A percentile compares a stretch with the other conserved stretches of the same genome.
Evolutionary conservation across 192 early-diverging fungal genomes (phyloP).

Genomic region (Backusella circina): DNA sequence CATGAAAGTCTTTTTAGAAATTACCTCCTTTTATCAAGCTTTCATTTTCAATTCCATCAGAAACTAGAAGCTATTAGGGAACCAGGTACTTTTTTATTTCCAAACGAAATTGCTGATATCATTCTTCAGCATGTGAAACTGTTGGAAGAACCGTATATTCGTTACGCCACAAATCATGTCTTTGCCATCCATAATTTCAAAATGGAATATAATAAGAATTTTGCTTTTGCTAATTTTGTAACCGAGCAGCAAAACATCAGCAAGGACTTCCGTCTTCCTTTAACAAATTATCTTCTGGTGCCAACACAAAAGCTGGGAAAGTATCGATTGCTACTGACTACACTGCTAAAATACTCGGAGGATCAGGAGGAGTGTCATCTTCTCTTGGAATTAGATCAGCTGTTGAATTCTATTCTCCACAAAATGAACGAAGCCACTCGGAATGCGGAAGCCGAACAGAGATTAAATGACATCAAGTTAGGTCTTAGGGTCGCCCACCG

Average conservation of each 20-base stretch:
- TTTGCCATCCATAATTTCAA: not conserved
- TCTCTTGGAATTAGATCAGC: not conserved
- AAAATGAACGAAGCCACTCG: slow-evolving; percentile 16
- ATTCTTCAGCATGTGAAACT: not conserved
- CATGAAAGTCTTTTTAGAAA: slow-evolving; percentile 4
- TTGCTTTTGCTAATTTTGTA: not conserved
- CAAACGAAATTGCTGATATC: not conserved
- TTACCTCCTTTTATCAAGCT: not conserved
- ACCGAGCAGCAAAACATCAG: not conserved
- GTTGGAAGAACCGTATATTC: not conserved
- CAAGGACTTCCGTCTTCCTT: not conserved
- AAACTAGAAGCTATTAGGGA: not conserved
- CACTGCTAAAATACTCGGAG: slow-evolving; percentile 10
- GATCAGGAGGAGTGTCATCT: not conserved
- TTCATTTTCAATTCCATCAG: not conserved
- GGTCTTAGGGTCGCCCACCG: not conserved
- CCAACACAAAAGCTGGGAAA: slow-evolving; percentile 9
- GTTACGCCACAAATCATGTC: slow-evolving; percentile 9
- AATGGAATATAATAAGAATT: not conserved
- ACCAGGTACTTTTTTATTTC: not conserved
- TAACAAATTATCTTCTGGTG: not conserved
- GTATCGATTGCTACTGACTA: not conserved
- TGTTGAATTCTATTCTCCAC: not conserved
- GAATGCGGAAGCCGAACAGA: slow-evolving; percentile 9
- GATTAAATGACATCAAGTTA: not conserved